A percentile compares a stretch with the other conserved stretches of the same genome.
phyloP scores from a whole-genome alignment of 1,284 basidiomycete genomes.

The Sphagnurus paluster region DNA sequence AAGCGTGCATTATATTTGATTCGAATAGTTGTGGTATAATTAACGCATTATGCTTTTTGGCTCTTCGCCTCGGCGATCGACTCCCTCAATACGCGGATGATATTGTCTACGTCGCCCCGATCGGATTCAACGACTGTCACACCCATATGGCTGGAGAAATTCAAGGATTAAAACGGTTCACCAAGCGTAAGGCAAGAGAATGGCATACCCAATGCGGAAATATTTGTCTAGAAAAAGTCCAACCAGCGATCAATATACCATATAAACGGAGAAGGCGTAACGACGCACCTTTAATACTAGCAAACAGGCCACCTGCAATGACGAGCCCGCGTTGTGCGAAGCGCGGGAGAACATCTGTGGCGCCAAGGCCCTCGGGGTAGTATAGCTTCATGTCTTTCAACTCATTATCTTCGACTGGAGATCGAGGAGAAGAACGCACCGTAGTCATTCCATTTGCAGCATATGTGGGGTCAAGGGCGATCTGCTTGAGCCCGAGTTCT shows the following conservation, averaged over 20 bases:
- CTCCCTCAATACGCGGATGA: conserved; percentile 70
- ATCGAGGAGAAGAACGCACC: conserved; percentile 35
- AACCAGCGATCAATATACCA: not conserved
- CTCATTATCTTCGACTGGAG: not conserved
- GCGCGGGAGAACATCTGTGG: conserved; percentile 74
- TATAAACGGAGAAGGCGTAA: conserved; percentile 1
- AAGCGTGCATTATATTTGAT: too few species aligned
- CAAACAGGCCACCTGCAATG: conserved; percentile 89
- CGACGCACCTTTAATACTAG: conserved; percentile 77
- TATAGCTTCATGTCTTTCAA: conserved; percentile 58
- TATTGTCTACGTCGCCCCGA: conserved; percentile 77
- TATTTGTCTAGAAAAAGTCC: conserved; percentile 60
- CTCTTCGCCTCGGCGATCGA: conserved; percentile 50
- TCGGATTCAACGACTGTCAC: conserved; percentile 70
- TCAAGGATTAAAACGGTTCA: not conserved
- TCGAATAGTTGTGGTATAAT: too few species aligned
- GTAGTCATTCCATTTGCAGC: conserved; percentile 96
- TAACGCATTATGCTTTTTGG: conserved; percentile 13
- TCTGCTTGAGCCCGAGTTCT: conserved; percentile 73
- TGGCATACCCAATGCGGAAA: conserved; percentile 72
- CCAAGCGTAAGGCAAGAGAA: not conserved
- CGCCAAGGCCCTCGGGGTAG: conserved; percentile 75
- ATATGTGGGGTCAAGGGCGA: conserved; percentile 61
- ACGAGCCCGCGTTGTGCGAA: conserved; percentile 74
- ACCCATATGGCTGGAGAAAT: conserved; percentile 80